Percentiles rank a stretch among this genome's conserved stretches.
Conservation (phyloP, 768 basidiomycete species). For the Favolaschia claudopus region DNA sequence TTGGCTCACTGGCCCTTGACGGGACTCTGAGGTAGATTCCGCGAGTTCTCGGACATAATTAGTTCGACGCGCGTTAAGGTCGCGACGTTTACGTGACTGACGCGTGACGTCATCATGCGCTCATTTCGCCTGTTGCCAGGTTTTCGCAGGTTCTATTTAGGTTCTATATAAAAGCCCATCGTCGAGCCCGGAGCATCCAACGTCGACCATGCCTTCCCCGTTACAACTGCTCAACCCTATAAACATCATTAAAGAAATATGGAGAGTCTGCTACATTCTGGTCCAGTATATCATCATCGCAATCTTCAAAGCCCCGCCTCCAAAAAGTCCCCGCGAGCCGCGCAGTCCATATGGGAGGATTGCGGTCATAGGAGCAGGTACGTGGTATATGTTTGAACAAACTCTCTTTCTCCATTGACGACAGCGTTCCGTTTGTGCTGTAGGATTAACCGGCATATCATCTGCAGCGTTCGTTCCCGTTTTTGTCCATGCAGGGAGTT, state of each 20-base stretch:
- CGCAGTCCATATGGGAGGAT: slow-evolving; percentile 49
- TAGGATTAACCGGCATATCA: slow-evolving; percentile 54
- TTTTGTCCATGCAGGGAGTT: background rate
- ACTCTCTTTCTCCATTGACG: background rate
- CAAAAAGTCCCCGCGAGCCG: slow-evolving; percentile 31
- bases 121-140: background rate
- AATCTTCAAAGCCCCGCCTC: slow-evolving; percentile 49
- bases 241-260: slow-evolving; percentile 24
- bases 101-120: slow-evolving; percentile 15
- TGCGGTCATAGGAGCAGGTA: slow-evolving; percentile 59
- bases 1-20: too few species aligned
- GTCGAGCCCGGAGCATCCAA: too few species aligned
- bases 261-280: slow-evolving; percentile 41
- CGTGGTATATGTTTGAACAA: slow-evolving; percentile 35
- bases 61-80: background rate
- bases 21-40: too few species aligned
- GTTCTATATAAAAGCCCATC: too few species aligned
- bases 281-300: slow-evolving; percentile 45
- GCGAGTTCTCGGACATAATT: too few species aligned
- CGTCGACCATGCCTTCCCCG: slow-evolving; percentile 1
- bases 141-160: too few species aligned
- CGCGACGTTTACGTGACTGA: background rate
- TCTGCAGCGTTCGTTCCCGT: slow-evolving; percentile 50
- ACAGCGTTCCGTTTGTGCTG: background rate
- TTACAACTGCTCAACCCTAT: slow-evolving; percentile 8